Percentiles rank a stretch among this genome's conserved stretches.
Evolutionary conservation across 257 asterid species (phyloP).

Genomic region (Solanum microdontum): DNA sequence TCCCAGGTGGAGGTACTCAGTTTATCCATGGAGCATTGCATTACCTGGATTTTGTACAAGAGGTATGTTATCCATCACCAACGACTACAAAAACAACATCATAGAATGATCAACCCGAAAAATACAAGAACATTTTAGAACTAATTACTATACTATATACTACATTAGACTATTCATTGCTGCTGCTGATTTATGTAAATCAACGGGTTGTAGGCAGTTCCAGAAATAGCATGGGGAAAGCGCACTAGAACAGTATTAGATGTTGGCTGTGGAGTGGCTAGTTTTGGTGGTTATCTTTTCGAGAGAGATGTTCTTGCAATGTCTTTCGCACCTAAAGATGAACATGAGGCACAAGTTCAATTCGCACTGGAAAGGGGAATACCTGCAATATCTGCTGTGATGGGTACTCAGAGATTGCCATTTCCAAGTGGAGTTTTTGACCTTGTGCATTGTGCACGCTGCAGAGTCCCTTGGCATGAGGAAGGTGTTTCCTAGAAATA

Average conservation of each 20-base stretch:
- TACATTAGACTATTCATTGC: background rate
- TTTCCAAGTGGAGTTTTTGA: conserved; percentile 83
- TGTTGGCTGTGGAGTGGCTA: conserved; percentile 92
- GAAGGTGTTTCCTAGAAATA: conserved; percentile 36
- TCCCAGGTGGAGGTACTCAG: conserved; percentile 98
- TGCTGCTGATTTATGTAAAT: background rate
- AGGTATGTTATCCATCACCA: conserved; percentile 30
- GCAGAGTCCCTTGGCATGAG: conserved; percentile 90
- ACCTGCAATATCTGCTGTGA: conserved; percentile 86
- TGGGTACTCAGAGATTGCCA: conserved; percentile 80
- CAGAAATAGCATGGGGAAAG: conserved; percentile 86
- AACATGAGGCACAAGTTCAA: conserved; percentile 90
- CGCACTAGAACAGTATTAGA: conserved; percentile 60
- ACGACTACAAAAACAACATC: background rate
- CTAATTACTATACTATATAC: background rate
- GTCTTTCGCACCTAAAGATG: conserved; percentile 89
- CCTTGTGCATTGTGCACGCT: conserved; percentile 85
- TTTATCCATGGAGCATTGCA: conserved; percentile 84
- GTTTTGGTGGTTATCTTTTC: conserved; percentile 72
- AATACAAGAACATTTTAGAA: background rate
- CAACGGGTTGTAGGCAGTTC: conserved; percentile 47
- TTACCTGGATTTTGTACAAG: conserved; percentile 65
- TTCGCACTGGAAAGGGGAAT: conserved; percentile 88
- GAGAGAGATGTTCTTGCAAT: conserved; percentile 75
- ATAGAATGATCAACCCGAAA: background rate